phyloP scores from a whole-genome alignment of 176 grass and related monocot genomes.

The Oropetium thomaeum region DNA sequence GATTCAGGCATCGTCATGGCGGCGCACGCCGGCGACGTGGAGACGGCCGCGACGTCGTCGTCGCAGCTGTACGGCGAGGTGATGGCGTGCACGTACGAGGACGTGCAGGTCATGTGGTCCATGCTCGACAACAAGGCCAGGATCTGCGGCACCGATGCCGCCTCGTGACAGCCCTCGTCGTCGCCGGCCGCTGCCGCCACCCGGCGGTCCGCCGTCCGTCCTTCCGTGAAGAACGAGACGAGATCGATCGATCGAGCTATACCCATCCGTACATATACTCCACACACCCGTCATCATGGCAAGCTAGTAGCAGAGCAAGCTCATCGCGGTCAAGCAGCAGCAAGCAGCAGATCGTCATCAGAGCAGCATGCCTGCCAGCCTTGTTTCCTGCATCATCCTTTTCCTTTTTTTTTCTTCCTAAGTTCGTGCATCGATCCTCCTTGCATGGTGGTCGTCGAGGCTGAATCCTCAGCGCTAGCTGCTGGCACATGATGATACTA shows the following conservation, averaged over 20 bases:
- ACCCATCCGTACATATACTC: slow-evolving; percentile 6
- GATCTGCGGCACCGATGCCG: slow-evolving; percentile 19
- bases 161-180: not conserved
- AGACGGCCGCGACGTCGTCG: slow-evolving; percentile 8
- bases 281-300: not conserved
- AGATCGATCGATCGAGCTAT: not conserved
- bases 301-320: slow-evolving; percentile 24
- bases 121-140: slow-evolving; percentile 67
- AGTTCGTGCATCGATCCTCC: no score
- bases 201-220: not conserved
- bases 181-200: not conserved
- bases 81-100: slow-evolving; percentile 66
- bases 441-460: no score
- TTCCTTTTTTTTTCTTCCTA: not conserved
- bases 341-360: not conserved
- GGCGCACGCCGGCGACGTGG: slow-evolving; percentile 10
- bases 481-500: no score
- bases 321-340: not conserved
- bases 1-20: not conserved
- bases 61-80: slow-evolving; percentile 73
- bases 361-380: not conserved
- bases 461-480: no score
- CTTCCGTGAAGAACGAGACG: not conserved
- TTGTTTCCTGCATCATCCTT: not conserved
- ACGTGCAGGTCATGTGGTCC: slow-evolving; percentile 69